Base-by-base conservation (phyloP, 805 yeast genomes). In the Komagataella mondaviorum region DNA sequence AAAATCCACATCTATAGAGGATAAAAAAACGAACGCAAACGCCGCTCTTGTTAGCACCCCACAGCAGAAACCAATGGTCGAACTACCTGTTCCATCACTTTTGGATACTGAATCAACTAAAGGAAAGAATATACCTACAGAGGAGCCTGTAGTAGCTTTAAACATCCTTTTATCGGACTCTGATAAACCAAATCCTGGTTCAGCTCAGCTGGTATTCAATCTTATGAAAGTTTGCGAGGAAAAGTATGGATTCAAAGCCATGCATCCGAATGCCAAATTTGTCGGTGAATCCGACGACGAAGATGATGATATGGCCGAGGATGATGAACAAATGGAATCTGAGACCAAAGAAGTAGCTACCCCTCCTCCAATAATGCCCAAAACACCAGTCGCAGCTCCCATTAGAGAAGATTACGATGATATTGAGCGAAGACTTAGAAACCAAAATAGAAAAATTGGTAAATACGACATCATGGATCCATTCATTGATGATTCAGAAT, bases 401-500 rank as follows among this genome's bases (percentile, higher is more conserved):
- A 30, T 30, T 30, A 30, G 39, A 10, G 68, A 66, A 6, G 70
- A 66, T 22, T 66, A 68, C 49, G 70, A 63, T 12, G 72, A 65
- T 22, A 66, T 64, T 16, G 60, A 69, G 53, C 66, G 70, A 57
- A 75, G 71, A 60, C 69, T 73, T 59, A 65, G 71, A 51, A 62
- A 65, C 62, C 69, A 71, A 73, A 84, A 84, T 60, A 77, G 89
- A 51, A 78, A 85, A 56, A 88, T 89, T 43, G 96, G 96, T 2
- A 88, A 87, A 61, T 93, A 93, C 66, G 99, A 93, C 63, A 72
- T 79, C 49, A 82, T 86, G 54, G 99, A 93, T 65, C 99, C 98
- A 2, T 93, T 93, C 61, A 93, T 93, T 53, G 99, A 93, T 68
- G 99, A 93, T 66, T 78, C 88, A 14, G 99, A 93, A 66, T 70